Percentiles rank a stretch among this genome's conserved stretches.
Evolutionary conservation across 371 early-diverging fungal species (phyloP).

Genomic region (Mucor mucedo): DNA sequence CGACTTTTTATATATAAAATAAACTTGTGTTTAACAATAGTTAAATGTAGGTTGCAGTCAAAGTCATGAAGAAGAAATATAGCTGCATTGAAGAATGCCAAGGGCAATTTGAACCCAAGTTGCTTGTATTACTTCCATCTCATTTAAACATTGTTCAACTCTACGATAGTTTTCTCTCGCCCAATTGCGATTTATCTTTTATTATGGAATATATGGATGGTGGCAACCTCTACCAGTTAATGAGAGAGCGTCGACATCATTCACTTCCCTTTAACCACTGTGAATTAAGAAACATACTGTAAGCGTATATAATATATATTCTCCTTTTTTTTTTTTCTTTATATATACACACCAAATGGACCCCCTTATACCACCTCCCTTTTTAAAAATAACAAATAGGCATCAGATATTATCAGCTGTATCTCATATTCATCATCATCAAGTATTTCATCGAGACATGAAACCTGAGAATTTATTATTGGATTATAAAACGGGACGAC

Average conservation of each 20-base stretch:
- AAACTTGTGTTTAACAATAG: not conserved
- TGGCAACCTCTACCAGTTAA: conserved; percentile 87
- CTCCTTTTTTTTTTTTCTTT: not conserved
- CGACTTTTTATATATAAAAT: not conserved
- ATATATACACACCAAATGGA: not conserved
- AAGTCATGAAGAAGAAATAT: conserved; percentile 93
- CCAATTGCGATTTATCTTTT: conserved; percentile 78
- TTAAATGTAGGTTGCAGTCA: conserved; percentile 84
- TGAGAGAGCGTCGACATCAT: conserved; percentile 71
- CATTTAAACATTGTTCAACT: conserved; percentile 87
- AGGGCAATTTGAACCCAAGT: conserved; percentile 76
- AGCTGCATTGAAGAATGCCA: conserved; percentile 79
- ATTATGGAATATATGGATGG: conserved; percentile 95
- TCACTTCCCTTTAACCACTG: conserved; percentile 26
- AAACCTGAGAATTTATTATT: conserved; percentile 90
- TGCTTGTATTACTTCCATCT: conserved; percentile 66
- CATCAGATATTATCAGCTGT: conserved; percentile 86
- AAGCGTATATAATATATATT: conserved; percentile 4
- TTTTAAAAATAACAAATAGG: conserved; percentile 29
- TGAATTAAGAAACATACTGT: conserved; percentile 45
- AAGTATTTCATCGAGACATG: conserved; percentile 94
- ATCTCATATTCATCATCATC: conserved; percentile 89
- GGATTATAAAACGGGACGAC: conserved; percentile 26
- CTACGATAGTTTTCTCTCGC: conserved; percentile 83
- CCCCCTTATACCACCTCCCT: not conserved